A percentile compares a stretch with the other conserved stretches of the same genome.
These are phyloP conservation scores for Grosmannia serpens DNA, from an alignment of 2,329 filamentous ascomycete genomes.

Conservation along the genomic window DNA sequence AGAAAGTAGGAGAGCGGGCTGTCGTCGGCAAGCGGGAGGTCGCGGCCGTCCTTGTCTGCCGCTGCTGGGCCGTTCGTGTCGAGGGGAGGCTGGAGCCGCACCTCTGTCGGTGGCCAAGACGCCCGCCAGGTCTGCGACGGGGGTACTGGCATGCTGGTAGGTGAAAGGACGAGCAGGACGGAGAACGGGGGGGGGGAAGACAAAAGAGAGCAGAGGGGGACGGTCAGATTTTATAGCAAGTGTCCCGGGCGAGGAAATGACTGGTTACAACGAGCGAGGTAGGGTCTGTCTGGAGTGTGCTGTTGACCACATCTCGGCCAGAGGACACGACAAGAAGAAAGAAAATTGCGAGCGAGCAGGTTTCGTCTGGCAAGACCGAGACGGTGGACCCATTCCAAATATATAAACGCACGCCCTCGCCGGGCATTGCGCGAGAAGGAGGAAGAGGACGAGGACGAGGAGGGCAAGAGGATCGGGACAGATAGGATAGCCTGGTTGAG, in stretches of 20 bases:
- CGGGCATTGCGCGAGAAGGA: neutral
- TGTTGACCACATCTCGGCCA: neutral
- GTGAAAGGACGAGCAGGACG: neutral
- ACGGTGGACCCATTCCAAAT: neutral
- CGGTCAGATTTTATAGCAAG: neutral
- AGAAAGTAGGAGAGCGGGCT: conserved; percentile 46
- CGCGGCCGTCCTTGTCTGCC: conserved; percentile 23
- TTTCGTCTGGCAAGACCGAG: neutral
- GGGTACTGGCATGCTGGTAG: neutral
- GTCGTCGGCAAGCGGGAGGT: conserved; percentile 30
- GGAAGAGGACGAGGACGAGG: neutral
- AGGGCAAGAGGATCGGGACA: neutral
- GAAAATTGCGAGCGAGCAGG: neutral
- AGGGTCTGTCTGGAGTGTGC: too few relatives aligned
- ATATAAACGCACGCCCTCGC: neutral
- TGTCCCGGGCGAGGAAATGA: neutral
- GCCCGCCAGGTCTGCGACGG: conserved; percentile 20
- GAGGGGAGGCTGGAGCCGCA: conserved; percentile 30
- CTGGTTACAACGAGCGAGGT: neutral
- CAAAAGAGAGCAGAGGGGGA: neutral
- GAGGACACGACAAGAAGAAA: neutral
- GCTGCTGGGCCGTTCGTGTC: conserved; percentile 29
- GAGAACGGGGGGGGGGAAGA: neutral
- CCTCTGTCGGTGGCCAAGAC: conserved; percentile 41
- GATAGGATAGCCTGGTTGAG: neutral